A percentile compares a stretch with the other conserved stretches of the same genome.
Evolutionary conservation across 352 stramenopile genomes (phyloP).

Genomic region (Phytophthora sp.): DNA sequence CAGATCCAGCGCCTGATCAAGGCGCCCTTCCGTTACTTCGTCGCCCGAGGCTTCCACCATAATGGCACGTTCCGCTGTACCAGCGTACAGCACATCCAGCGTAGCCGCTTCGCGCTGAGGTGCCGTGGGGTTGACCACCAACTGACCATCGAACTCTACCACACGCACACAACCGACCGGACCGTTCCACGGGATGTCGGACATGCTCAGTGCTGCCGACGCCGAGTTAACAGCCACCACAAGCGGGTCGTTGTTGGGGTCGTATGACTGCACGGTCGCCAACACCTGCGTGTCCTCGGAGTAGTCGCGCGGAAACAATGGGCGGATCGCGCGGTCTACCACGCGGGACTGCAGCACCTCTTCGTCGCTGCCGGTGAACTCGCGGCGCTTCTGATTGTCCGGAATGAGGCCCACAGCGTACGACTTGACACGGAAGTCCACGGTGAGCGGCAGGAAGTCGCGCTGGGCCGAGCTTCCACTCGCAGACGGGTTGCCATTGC

Average conservation of each 20-base stretch:
- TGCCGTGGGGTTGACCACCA: constrained; percentile 93
- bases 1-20: constrained; percentile 80
- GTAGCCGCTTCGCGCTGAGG: constrained; percentile 72
- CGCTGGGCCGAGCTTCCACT: constrained; percentile 19
- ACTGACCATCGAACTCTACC: constrained; percentile 78
- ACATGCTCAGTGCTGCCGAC: constrained; percentile 84
- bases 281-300: constrained; percentile 96
- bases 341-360: constrained; percentile 97
- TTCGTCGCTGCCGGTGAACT: constrained; percentile 92
- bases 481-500: constrained; percentile 43
- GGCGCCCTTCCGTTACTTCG: constrained; percentile 72
- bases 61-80: constrained; percentile 70
- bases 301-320: constrained; percentile 95
- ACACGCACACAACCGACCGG: constrained; percentile 91
- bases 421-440: constrained; percentile 95
- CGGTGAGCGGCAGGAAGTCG: constrained; percentile 92
- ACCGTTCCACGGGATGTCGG: constrained; percentile 90
- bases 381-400: constrained; percentile 82
- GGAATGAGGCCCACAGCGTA: constrained; percentile 89
- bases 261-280: constrained; percentile 89
- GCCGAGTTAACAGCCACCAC: constrained; percentile 91
- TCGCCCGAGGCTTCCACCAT: constrained; percentile 91
- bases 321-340: constrained; percentile 96
- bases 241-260: constrained; percentile 85
- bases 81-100: constrained; percentile 88